phyloP scores from a whole-genome alignment of 805 yeast genomes.

The Yarrowia keelungensis region DNA sequence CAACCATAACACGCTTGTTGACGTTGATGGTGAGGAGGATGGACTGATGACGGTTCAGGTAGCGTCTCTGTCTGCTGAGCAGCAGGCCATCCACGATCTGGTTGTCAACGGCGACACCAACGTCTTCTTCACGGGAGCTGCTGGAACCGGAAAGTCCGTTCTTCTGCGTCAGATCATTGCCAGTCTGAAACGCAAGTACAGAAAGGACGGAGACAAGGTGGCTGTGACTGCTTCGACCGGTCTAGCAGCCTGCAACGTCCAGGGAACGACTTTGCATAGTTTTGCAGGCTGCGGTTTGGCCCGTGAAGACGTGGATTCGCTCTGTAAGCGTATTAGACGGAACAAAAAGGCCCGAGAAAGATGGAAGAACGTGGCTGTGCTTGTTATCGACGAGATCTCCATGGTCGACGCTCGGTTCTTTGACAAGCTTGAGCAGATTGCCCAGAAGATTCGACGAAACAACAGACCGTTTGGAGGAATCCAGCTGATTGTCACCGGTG shows the following conservation, averaged over 20 bases:
- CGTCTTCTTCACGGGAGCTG: conserved; percentile 94
- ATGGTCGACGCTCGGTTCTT: conserved; percentile 87
- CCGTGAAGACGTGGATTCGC: conserved; percentile 55
- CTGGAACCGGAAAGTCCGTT: conserved; percentile 97
- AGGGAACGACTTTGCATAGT: conserved; percentile 86
- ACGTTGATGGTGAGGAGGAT: conserved; percentile 28
- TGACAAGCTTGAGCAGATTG: conserved; percentile 75
- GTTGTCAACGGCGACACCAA: conserved; percentile 66
- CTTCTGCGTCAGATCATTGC: conserved; percentile 73
- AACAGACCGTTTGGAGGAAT: conserved; percentile 89
- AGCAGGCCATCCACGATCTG: conserved; percentile 63
- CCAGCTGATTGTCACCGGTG: conserved; percentile 90
- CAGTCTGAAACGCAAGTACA: conserved; percentile 56
- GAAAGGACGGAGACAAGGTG: conserved; percentile 56
- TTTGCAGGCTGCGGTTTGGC: conserved; percentile 89
- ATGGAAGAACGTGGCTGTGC: conserved; percentile 74
- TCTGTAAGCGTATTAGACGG: conserved; percentile 59
- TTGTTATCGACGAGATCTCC: conserved; percentile 90
- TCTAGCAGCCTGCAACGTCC: conserved; percentile 91
- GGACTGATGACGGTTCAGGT: conserved; percentile 40
- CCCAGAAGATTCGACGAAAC: conserved; percentile 58
- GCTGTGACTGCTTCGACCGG: conserved; percentile 97
- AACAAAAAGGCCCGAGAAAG: conserved; percentile 55
- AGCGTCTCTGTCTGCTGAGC: conserved; percentile 56
- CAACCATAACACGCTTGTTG: conserved; percentile 4